Conservation (phyloP, 169 alveolate genomes). For the Eimeria maxima region DNA sequence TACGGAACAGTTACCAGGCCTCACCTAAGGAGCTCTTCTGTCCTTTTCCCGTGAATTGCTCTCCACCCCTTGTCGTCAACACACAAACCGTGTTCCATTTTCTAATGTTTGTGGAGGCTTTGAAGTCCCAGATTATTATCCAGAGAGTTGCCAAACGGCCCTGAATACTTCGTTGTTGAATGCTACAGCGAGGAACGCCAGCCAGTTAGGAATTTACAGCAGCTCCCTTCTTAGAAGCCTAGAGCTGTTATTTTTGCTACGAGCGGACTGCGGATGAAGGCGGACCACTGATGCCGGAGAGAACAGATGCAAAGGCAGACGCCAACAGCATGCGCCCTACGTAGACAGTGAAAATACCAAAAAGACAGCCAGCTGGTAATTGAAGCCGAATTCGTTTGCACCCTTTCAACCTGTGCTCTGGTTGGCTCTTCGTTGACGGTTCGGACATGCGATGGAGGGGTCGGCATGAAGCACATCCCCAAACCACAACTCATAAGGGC, state of each 20-base stretch:
- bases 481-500: not conserved
- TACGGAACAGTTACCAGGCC: not conserved
- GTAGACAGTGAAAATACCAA: not conserved
- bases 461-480: not conserved
- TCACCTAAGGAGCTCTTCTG: conserved; percentile 58
- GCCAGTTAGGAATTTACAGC: not conserved
- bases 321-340: not conserved
- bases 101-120: not conserved
- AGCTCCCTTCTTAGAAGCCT: not conserved
- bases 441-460: not conserved
- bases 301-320: not conserved
- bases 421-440: not conserved
- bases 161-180: not conserved
- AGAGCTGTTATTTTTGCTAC: not conserved
- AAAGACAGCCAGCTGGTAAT: not conserved
- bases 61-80: conserved; percentile 25
- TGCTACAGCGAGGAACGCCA: not conserved
- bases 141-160: not conserved
- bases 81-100: conserved; percentile 10
- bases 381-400: not conserved
- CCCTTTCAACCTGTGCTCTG: not conserved
- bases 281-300: not conserved
- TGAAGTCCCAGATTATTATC: not conserved
- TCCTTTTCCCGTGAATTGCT: conserved; percentile 56
- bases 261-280: not conserved